phyloP scores from a whole-genome alignment of 495 filamentous ascomycete species.

The Beverwykella pulmonaria region DNA sequence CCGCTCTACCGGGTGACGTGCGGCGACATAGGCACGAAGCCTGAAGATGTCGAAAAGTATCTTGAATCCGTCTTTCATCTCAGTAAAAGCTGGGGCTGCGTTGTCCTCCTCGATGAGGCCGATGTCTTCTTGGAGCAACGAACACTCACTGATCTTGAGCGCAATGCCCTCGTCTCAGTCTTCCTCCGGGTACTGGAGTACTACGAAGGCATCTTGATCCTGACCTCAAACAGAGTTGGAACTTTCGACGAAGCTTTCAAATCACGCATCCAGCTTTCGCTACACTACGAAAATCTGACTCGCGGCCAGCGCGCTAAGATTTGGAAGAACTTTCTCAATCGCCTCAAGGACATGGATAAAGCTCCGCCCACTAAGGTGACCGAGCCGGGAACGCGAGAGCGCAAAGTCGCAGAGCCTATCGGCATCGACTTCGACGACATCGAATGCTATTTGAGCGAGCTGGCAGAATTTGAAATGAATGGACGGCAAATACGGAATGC shows the following conservation, averaged over 20 bases:
- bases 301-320: slow-evolving; percentile 45
- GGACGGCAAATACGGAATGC: slow-evolving; percentile 67
- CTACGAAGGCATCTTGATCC: slow-evolving; percentile 59
- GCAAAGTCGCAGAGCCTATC: too few species aligned
- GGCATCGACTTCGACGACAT: slow-evolving; percentile 25
- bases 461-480: slow-evolving; percentile 56
- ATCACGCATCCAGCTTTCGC: slow-evolving; percentile 45
- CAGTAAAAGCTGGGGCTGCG: slow-evolving; percentile 36
- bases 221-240: slow-evolving; percentile 60
- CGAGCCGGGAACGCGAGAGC: too few species aligned
- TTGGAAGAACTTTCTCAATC: slow-evolving; percentile 45
- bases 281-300: slow-evolving; percentile 43
- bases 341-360: slow-evolving; percentile 21
- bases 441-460: slow-evolving; percentile 45
- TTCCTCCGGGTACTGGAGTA: slow-evolving; percentile 24
- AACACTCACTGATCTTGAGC: slow-evolving; percentile 44
- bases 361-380: too few species aligned
- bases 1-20: slow-evolving; percentile 20
- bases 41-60: slow-evolving; percentile 4
- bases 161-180: slow-evolving; percentile 54
- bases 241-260: slow-evolving; percentile 49
- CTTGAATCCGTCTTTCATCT: slow-evolving; percentile 29
- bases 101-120: slow-evolving; percentile 44
- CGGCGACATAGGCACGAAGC: slow-evolving; percentile 21
- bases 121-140: slow-evolving; percentile 46